Evolutionary conservation across 2,329 filamentous ascomycete genomes (phyloP), one percentile per base, ranked within the genome.

Genomic region (Apiospora phragmitis): DNA sequence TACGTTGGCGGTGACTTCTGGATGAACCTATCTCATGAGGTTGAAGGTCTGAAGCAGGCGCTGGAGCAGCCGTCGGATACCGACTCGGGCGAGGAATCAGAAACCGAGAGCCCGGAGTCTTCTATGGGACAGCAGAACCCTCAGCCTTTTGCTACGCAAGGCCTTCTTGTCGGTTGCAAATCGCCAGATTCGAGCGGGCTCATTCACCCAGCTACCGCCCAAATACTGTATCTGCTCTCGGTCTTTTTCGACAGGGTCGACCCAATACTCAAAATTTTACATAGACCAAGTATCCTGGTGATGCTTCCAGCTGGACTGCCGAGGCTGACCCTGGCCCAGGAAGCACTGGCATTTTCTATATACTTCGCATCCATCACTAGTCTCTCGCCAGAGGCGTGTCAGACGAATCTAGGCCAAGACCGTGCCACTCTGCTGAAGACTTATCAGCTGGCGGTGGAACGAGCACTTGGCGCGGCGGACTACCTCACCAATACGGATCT

Each of bases 1-100:
- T 85, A 84, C 70, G 74, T 85, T 47, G 81, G 83, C 69, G 79
- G 79, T 11, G 81, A 85, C 65, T 85, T 85, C 73, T 85, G 83
- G 83, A 76, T 79, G 0, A 82, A 81, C 49, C 76, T 85, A 4
- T 84, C 81, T 55, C 75, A 79, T 24, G 84, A 85, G 74, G 83
- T 85, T 16, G 83, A 83, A 70, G 84, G 84, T 11, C 79, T 85
- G 74, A 81, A 80, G 70, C 82, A 84, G 67, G 81, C 82, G 4
- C 75, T 85, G 62, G 83, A 85, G 68, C 80, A 84, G 73, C 79
- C 82, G 0, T 83, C 83, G 9, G 82, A 84, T 14, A 80, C 79
- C 12, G 79, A 82, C 6, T 79, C 79, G 9, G 81, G 80, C 1
- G 74, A 75, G 1, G 78, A 83, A 0, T 79, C 76, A 5, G 77